Base-by-base conservation (phyloP, 352 stramenopile species). In the Pythium sukuiense region DNA sequence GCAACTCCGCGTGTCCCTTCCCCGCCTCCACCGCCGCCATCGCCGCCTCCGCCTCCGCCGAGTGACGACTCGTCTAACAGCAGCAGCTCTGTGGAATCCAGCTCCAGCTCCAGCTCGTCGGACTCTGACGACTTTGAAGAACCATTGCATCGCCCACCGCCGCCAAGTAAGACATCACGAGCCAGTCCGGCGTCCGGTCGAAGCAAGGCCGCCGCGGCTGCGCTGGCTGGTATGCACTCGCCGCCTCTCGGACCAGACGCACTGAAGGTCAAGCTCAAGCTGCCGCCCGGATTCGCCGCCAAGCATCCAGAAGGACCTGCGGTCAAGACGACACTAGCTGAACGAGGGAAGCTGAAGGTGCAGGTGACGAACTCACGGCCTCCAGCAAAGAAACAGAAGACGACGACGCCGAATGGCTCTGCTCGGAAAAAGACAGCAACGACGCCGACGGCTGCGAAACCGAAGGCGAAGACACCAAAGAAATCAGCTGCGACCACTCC, bases 361-460 rank as follows among this genome's bases (percentile, higher is more conserved):
- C 76, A 86, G 37, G 64, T 77, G 32, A 76, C 76, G 27, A 72
- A 83, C 67, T 76, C 77, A 9, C 71, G 57, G 43, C 74, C 76
- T 16, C 54, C 71, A 58, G 13, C 70, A 11, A 87, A 87, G 61
- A 71, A 74, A 1, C 55, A 72, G 43, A 76, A 72, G 61, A 73
- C 69, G 2, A 16, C 65, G 13, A 45, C 71, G 39, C n/a, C 37
- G 6, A 45, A 53, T 46, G 67, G 41, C 53, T 73, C 48, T 13
- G 41, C 39, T 11, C 46, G 61, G 13, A 80, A 79, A 46, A 49
- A 59, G 30, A 53, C 35, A 30, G 50, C 50, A 9, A 41, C 39
- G 12, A 67, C 52, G 41, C 35, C 59, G 5, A 61, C 60, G 5
- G 48, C 32, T 14, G 24, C 35, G 7, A 63, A 49, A 6, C 2